Base-by-base conservation (phyloP, 2,329 filamentous ascomycete genomes). In the Nakataea oryzae region DNA sequence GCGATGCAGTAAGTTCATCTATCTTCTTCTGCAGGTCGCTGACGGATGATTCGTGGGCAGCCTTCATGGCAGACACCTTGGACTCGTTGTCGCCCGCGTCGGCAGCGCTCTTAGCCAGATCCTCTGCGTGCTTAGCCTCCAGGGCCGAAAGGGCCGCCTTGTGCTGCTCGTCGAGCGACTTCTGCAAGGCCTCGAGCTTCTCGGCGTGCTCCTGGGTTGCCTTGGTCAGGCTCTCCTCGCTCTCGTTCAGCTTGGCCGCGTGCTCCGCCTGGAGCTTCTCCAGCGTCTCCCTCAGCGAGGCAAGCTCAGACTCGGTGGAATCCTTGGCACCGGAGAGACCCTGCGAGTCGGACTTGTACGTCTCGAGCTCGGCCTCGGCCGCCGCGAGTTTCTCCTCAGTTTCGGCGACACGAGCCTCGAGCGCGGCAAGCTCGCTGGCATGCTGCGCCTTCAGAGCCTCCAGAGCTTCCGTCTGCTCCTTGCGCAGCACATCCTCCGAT, bases 21-120 rank as follows among this genome's bases (percentile, higher is more conserved):
- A 87, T 75, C 71, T 83, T 80, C 68, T 75, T 79, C 70, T 86
- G 79, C 57, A 87, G 72, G 26, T 79, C 78, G 28, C 74, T 75
- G 32, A 79, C 67, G 3, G 74, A 71, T 13, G 74, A 68, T 62
- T 85, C 80, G 64, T 86, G 81, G 58, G 72, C 73, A 4, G 76
- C 67, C 67, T 79, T 81, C 58, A 86, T 73, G 12, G 82, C 80
- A 12, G 76, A 71, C 30, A 86, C 69, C 26, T 78, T 74, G 62
- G 79, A 74, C 63, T 83, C 78, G 32, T 83, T 78, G 2, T 77
- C 78, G 14, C 75, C 73, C 11, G 74, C 73, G 59, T 79, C 72
- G 0, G 75, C 68, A 66, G 78, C 74, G 62, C 75, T 78, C 67
- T 79, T 76, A 8, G 76, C 76, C 30, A 85, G 71, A 64, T 81